phyloP scores from a whole-genome alignment of 176 grass and related monocot genomes.

The maize (Zea mays) region DNA sequence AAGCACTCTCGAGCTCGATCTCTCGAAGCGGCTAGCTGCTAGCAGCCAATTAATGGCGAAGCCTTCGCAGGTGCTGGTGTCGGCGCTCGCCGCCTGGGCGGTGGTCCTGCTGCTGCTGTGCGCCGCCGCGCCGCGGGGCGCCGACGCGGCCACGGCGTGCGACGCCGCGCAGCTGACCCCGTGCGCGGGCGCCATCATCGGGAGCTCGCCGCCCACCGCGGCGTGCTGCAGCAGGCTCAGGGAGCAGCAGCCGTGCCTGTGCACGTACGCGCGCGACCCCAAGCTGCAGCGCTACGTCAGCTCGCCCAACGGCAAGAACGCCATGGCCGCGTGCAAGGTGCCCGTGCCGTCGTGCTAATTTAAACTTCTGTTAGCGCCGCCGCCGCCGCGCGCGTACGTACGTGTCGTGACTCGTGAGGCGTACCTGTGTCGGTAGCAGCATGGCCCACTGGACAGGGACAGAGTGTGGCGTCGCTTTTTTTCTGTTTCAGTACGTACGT shows the following conservation, averaged over 20 bases:
- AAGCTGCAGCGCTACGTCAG: constrained; percentile 54
- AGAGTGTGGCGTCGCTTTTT: neutral
- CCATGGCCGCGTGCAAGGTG: constrained; percentile 42
- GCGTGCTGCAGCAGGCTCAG: constrained; percentile 65
- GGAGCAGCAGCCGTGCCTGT: constrained; percentile 73
- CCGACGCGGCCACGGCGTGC: constrained; percentile 52
- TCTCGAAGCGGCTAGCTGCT: neutral
- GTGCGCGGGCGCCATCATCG: constrained; percentile 61
- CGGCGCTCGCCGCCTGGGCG: neutral
- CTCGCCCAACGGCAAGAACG: constrained; percentile 58
- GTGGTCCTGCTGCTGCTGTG: constrained; percentile 8
- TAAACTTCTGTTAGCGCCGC: neutral
- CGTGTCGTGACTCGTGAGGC: neutral
- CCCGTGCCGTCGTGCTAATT: constrained; percentile 45
- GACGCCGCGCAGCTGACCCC: constrained; percentile 52
- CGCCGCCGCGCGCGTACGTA: neutral
- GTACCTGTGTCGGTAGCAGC: neutral
- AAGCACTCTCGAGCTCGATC: neutral
- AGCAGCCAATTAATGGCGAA: constrained; percentile 10
- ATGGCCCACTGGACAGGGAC: neutral
- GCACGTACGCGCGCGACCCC: constrained; percentile 73
- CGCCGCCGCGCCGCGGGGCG: constrained; percentile 27
- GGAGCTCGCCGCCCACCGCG: constrained; percentile 31
- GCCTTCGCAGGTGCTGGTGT: neutral
- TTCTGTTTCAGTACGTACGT: neutral